Evolutionary conservation across 2,329 filamentous ascomycete genomes (phyloP), one percentile per base, ranked within the genome.

Genomic region (Aspergillus sp.): DNA sequence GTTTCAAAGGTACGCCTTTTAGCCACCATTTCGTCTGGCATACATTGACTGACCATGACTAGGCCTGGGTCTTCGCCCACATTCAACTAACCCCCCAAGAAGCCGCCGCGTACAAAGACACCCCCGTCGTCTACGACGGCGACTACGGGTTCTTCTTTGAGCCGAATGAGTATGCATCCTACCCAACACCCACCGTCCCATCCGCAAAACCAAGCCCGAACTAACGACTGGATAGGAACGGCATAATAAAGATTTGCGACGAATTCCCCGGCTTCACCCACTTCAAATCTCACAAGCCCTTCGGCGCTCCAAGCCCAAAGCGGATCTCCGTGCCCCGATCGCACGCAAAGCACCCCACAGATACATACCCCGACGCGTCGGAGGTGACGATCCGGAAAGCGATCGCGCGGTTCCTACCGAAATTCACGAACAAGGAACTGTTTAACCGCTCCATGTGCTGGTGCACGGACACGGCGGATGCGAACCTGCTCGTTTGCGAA

Each of bases 191-290:
- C 9, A 19, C 50, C 30, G 23, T 34, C 19, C 17, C 22, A 6
- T 15, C 34, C 7, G 19, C 4, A 17, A 45, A 3, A 30, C 3
- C 1, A 19, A 43, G 19, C 19, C 17, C 52, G n/a, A 55, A 31
- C 17, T 15, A 17, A 28, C 17, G 19, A 1, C 11, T 22, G 9
- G 31, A 13, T 23, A 57, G 55, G 23, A 22, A 52, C 48, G 76
- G 78, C 3, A 57, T 75, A 30, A 74, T 77, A 51, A 77, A 77
- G 60, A 71, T 77, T 49, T 76, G 74, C 49, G 84, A 86, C 62
- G 83, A 86, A 64, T 83, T 85, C 60, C 83, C 84, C 0, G 84
- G 84, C 2, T 86, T 84, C 65, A 81, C 80, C 2, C 55, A 34
- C 25, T 57, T 57, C 48, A 57, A 57, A 15, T 3, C 23, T 1